Evolutionary conservation across 352 stramenopile genomes (phyloP).

Genomic region (Discostella stelligera): DNA sequence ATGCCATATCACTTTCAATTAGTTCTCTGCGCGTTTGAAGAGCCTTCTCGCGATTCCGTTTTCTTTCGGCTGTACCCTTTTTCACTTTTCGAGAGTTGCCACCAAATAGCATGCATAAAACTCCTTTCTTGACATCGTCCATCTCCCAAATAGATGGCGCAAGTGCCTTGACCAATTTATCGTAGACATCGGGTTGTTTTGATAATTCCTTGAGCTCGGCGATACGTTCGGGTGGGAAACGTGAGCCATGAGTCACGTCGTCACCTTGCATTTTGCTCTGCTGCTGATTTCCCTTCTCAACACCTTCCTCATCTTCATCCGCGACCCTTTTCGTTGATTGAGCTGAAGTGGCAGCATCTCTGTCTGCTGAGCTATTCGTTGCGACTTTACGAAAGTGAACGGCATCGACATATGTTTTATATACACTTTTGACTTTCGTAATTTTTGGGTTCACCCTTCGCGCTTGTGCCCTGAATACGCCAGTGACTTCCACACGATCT

Average conservation of each 20-base stretch:
- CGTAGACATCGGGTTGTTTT: slow-evolving; percentile 81
- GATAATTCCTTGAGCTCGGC: slow-evolving; percentile 72
- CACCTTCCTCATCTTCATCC: slow-evolving; percentile 11
- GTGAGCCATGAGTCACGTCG: slow-evolving; percentile 44
- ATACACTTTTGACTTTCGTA: slow-evolving; percentile 94
- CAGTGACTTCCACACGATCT: slow-evolving; percentile 93
- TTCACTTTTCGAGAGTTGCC: slow-evolving; percentile 84
- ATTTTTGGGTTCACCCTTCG: slow-evolving; percentile 91
- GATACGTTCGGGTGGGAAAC: slow-evolving; percentile 60
- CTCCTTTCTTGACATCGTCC: slow-evolving; percentile 98
- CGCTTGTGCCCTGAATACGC: slow-evolving; percentile 95
- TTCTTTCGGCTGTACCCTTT: slow-evolving; percentile 30
- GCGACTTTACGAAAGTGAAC: slow-evolving; percentile 93
- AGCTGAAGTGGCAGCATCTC: slow-evolving; percentile 27
- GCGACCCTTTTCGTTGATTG: slow-evolving; percentile 26
- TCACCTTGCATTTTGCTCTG: slow-evolving; percentile 23
- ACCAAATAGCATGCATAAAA: slow-evolving; percentile 98
- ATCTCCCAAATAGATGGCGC: slow-evolving; percentile 93
- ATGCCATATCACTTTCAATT: slow-evolving; percentile 19
- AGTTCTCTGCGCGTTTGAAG: slow-evolving; percentile 21
- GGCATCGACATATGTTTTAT: slow-evolving; percentile 98
- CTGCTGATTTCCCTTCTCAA: slow-evolving; percentile 13
- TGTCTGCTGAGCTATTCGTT: slow-evolving; percentile 23
- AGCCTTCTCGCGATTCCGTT: slow-evolving; percentile 41
- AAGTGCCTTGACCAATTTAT: slow-evolving; percentile 82